Conservation (phyloP, 2,329 filamentous ascomycete species). For the Elsinoe arachidis region DNA sequence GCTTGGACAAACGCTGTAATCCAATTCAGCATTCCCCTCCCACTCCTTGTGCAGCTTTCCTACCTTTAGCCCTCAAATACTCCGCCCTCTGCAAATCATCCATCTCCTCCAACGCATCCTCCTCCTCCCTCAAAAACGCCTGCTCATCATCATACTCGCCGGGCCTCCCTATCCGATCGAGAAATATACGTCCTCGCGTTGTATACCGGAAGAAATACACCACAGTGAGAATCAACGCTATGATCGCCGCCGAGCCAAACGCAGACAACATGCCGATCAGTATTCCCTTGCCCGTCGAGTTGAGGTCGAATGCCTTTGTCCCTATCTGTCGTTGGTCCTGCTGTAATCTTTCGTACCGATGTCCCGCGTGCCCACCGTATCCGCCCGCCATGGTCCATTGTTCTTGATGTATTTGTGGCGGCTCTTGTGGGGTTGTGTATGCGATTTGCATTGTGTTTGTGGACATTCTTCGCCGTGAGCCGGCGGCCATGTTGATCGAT, state of each 20-base stretch:
- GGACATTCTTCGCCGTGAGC: background rate
- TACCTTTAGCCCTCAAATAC: constrained; percentile 93
- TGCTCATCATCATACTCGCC: constrained; percentile 98
- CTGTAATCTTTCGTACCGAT: background rate
- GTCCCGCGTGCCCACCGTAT: background rate
- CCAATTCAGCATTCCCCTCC: constrained; percentile 20
- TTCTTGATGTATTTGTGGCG: constrained; percentile 3
- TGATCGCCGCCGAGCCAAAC: constrained; percentile 80
- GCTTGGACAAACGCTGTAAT: constrained; percentile 76
- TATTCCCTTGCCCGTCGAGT: constrained; percentile 63
- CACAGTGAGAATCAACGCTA: constrained; percentile 67
- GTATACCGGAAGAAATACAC: constrained; percentile 95
- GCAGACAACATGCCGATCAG: constrained; percentile 92
- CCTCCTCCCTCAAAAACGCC: constrained; percentile 86
- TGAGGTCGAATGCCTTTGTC: constrained; percentile 7
- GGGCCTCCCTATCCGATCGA: constrained; percentile 85
- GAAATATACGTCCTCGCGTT: constrained; percentile 74
- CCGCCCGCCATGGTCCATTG: constrained; percentile 13
- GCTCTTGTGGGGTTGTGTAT: constrained; percentile 12
- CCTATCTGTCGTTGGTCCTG: background rate
- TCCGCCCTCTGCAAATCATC: constrained; percentile 84
- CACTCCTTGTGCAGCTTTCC: constrained; percentile 17
- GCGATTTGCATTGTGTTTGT: constrained; percentile 16
- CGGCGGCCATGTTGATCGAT: background rate
- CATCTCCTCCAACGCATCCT: constrained; percentile 89